Evolutionary conservation across 192 early-diverging fungal genomes (phyloP).

Genomic region (Coemansia sp.): DNA sequence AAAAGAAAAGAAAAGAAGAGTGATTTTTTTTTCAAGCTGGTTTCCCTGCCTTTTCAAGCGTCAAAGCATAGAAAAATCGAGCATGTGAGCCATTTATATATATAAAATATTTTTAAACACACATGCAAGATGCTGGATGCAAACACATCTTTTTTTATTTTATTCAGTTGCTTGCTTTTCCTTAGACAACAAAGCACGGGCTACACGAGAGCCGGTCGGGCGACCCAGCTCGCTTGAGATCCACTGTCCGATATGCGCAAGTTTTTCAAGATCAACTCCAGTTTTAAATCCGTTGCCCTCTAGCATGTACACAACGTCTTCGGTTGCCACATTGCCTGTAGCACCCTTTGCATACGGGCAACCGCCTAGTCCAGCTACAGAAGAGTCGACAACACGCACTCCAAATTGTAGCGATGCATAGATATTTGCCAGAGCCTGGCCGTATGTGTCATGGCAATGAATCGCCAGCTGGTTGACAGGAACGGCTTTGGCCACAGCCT

Average conservation of each 20-base stretch:
- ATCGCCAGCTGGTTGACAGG: slow-evolving; percentile 80
- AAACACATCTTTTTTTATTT: not conserved
- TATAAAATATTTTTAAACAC: not conserved
- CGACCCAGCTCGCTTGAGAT: slow-evolving; percentile 82
- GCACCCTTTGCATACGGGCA: slow-evolving; percentile 97
- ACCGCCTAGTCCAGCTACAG: slow-evolving; percentile 90
- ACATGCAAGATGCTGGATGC: not conserved
- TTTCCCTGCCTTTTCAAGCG: too few species aligned
- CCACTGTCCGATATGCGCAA: slow-evolving; percentile 80
- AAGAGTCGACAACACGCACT: slow-evolving; percentile 90
- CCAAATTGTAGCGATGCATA: slow-evolving; percentile 78
- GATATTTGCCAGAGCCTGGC: slow-evolving; percentile 94
- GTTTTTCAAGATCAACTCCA: slow-evolving; percentile 72
- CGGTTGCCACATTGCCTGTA: slow-evolving; percentile 94
- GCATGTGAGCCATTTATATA: not conserved
- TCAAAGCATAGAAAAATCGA: too few species aligned
- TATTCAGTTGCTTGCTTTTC: not conserved
- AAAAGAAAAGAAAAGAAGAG: not conserved
- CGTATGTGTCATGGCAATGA: slow-evolving; percentile 98
- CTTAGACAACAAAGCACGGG: slow-evolving; percentile 45
- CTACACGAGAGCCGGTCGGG: slow-evolving; percentile 58
- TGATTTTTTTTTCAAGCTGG: not conserved
- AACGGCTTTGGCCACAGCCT: slow-evolving; percentile 67
- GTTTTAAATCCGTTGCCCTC: slow-evolving; percentile 82
- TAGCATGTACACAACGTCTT: slow-evolving; percentile 94